Evolutionary conservation across 805 yeast species (phyloP), one percentile per base, ranked within the genome.

Genomic region (Komagataella kurtzmanii): DNA sequence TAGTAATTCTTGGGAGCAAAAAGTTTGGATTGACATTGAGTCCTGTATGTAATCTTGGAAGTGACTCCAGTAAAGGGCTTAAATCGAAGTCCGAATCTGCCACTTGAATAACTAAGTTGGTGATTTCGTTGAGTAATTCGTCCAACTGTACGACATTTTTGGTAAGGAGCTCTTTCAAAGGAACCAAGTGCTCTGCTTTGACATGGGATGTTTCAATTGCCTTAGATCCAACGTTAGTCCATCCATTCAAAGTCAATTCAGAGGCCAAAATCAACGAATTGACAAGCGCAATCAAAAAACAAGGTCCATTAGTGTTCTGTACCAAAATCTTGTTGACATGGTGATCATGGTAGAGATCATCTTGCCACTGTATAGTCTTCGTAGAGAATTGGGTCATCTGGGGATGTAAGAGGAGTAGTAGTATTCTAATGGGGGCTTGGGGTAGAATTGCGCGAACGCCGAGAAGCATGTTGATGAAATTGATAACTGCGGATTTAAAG

Each of bases 281-380:
- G 49, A 80, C 74, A 45, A 90, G 66, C 0, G 96, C 90, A 12
- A 90, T 74, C 44, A 90, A 65, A 1, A 96, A 95, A 61, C 96
- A 89, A 0, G 97, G 96, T 0, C 97, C 97, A 60, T 88, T 88
- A 49, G 68, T 71, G 55, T 87, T 86, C 67, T 89, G 97, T 18
- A 88, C 65, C 3, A 90, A 67, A 40, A 89, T 78, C 46, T 79
- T 79, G 53, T 82, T 73, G 56, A 69, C 59, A 50, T 64, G 65
- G 50, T 53, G 59, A 6, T 58, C 54, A 1, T 58, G 59, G 44
- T 14, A 17, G 17, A 43, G 7, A 40, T 57, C 52, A 50, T 61
- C 67, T 3, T 23, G 40, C 67, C 68, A 64, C 23, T 54, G 52
- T 45, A 65, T 56, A 7, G 65, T 58, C 49, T 61, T 63, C 2